Evolutionary conservation across 345 rosid genomes (phyloP).

Genomic region (Chamaenerion angustifolium): DNA sequence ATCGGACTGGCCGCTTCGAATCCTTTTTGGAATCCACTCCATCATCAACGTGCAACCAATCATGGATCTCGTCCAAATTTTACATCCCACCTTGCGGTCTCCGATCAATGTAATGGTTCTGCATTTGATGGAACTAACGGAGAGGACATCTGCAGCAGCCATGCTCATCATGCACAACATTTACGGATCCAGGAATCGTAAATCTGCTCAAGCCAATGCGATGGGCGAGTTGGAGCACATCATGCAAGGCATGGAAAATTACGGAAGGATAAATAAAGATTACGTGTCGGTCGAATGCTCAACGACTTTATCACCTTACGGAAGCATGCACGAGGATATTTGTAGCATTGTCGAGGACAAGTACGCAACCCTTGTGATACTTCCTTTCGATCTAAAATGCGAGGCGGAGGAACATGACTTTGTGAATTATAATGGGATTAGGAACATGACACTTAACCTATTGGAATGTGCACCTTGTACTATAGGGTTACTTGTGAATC

Average conservation of each 20-base stretch:
- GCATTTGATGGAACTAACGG: slow-evolving; percentile 45
- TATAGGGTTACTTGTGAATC: slow-evolving; percentile 51
- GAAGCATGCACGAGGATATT: slow-evolving; percentile 52
- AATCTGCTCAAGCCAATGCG: slow-evolving; percentile 7
- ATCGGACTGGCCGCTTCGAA: slow-evolving; percentile 19
- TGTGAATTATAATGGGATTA: slow-evolving; percentile 9
- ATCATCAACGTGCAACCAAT: slow-evolving; percentile 18
- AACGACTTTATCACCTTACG: slow-evolving; percentile 42
- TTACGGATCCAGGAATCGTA: slow-evolving; percentile 3
- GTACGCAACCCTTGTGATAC: slow-evolving; percentile 24
- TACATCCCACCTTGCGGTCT: slow-evolving; percentile 25
- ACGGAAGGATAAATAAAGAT: slow-evolving; percentile 11
- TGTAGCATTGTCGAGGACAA: slow-evolving; percentile 52
- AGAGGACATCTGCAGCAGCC: slow-evolving; percentile 20
- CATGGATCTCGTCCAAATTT: slow-evolving; percentile 28
- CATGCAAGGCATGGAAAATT: slow-evolving; percentile 17
- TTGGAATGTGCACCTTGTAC: slow-evolving; percentile 47
- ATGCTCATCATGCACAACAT: slow-evolving; percentile 44
- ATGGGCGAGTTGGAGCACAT: slow-evolving; percentile 25
- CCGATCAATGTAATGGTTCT: slow-evolving; percentile 26
- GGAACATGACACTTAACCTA: slow-evolving; percentile 34
- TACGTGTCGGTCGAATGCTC: slow-evolving; percentile 21
- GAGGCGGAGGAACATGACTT: slow-evolving; percentile 25
- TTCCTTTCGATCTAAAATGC: slow-evolving; percentile 39
- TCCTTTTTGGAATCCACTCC: slow-evolving; percentile 28